phyloP scores from a whole-genome alignment of 371 early-diverging fungal species.

The Phascolomyces articulosus region DNA sequence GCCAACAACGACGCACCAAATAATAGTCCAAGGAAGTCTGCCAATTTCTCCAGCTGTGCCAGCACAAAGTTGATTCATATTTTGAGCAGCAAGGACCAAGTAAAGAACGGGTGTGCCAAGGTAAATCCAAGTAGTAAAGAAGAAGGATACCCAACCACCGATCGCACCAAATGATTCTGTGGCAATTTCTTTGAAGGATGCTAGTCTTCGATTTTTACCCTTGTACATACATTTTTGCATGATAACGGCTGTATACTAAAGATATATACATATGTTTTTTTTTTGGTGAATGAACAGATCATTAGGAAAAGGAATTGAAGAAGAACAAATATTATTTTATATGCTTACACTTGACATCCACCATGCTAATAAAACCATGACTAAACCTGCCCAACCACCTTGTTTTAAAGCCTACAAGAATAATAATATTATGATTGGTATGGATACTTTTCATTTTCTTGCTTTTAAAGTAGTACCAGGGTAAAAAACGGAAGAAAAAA shows the following conservation, averaged over 20 bases:
- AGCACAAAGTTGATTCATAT: constrained; percentile 51
- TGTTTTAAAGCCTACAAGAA: constrained; percentile 54
- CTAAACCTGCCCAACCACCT: constrained; percentile 79
- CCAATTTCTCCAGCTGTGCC: constrained; percentile 45
- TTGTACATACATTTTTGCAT: constrained; percentile 39
- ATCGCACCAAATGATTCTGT: constrained; percentile 35
- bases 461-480: not conserved
- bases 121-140: constrained; percentile 63
- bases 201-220: constrained; percentile 36
- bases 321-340: too few relatives aligned
- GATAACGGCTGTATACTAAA: constrained; percentile 50
- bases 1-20: constrained; percentile 58
- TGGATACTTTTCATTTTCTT: too few relatives aligned
- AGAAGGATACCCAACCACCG: constrained; percentile 48
- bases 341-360: constrained; percentile 60
- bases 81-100: constrained; percentile 56
- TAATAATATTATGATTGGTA: constrained; percentile 31
- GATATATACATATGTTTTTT: constrained; percentile 32
- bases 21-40: constrained; percentile 60
- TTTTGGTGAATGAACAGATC: not conserved
- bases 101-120: constrained; percentile 60
- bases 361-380: constrained; percentile 74
- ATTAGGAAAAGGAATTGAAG: too few relatives aligned
- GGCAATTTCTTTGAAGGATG: constrained; percentile 40
- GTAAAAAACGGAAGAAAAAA: too few relatives aligned